Percentiles rank a stretch among this genome's conserved stretches.
phyloP scores from a whole-genome alignment of 2,329 filamentous ascomycete species.

The Pseudopyrenochaeta lycopersici region DNA sequence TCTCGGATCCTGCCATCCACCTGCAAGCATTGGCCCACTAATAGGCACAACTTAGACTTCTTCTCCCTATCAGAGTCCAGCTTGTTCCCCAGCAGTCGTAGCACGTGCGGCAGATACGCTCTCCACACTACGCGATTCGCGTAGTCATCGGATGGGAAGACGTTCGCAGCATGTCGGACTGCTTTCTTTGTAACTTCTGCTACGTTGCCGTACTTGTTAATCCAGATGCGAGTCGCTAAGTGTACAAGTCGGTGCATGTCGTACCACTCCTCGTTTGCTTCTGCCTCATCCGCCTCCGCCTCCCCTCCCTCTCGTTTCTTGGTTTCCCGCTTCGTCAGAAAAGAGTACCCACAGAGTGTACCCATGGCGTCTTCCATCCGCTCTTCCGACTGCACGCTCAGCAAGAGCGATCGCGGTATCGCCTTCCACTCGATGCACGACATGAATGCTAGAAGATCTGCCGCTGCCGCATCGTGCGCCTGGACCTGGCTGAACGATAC shows the following conservation, averaged over 20 bases:
- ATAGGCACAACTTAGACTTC: background rate
- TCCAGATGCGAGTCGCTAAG: constrained; percentile 7
- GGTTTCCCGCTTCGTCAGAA: constrained; percentile 2
- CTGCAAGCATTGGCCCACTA: background rate
- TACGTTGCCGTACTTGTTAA: background rate
- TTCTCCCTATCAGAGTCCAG: background rate
- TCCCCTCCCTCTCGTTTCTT: background rate
- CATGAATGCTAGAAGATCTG: no score
- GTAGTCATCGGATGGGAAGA: background rate
- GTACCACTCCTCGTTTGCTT: no score
- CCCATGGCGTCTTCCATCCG: constrained; percentile 1
- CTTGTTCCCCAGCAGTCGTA: background rate
- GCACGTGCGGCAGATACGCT: background rate
- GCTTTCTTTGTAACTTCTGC: background rate
- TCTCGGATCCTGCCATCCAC: background rate
- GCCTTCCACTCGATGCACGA: background rate
- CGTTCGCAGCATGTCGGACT: background rate
- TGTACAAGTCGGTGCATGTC: constrained; percentile 13
- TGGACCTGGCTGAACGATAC: no score
- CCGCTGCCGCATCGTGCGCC: no score
- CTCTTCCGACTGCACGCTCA: background rate
- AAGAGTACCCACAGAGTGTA: constrained; percentile 10
- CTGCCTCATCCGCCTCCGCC: no score
- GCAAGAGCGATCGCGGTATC: constrained; percentile 4
- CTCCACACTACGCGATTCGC: constrained; percentile 6